Evolutionary conservation across 768 basidiomycete species (phyloP).

Genomic region (Russula sp.): DNA sequence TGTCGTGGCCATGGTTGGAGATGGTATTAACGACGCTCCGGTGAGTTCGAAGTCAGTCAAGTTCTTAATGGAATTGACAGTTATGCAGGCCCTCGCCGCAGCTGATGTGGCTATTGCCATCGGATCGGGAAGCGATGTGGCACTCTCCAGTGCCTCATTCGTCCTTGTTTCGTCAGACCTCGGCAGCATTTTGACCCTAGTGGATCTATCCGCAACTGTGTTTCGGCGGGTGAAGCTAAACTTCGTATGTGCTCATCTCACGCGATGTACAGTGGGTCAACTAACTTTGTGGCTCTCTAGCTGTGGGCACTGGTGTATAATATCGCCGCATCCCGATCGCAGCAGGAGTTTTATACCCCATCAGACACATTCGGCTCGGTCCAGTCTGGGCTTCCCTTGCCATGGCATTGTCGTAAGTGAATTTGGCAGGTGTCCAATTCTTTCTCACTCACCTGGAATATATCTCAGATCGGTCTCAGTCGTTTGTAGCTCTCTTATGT

Average conservation of each 20-base stretch:
- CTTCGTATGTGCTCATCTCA: conserved; percentile 48
- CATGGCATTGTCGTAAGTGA: conserved; percentile 66
- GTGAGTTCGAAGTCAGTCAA: conserved; percentile 34
- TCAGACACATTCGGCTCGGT: conserved; percentile 58
- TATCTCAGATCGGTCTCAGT: conserved; percentile 57
- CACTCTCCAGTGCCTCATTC: conserved; percentile 77
- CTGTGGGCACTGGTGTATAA: conserved; percentile 71
- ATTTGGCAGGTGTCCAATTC: conserved; percentile 4
- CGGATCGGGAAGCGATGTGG: conserved; percentile 69
- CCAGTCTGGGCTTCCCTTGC: conserved; percentile 81
- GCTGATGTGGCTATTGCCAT: conserved; percentile 61
- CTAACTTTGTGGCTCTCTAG: conserved; percentile 36
- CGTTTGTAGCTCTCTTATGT: conserved; percentile 56
- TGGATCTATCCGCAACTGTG: conserved; percentile 60
- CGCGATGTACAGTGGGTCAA: conserved; percentile 3
- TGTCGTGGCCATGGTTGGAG: conserved; percentile 56
- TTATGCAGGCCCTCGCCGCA: conserved; percentile 47
- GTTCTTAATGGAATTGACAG: conserved; percentile 22
- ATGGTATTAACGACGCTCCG: conserved; percentile 63
- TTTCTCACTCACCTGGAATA: conserved; percentile 2
- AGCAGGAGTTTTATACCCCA: conserved; percentile 73
- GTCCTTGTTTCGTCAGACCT: conserved; percentile 72
- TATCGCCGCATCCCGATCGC: conserved; percentile 67
- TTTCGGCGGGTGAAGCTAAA: conserved; percentile 72
- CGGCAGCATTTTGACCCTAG: conserved; percentile 54